Base-by-base conservation (phyloP, 2,329 filamentous ascomycete genomes). In the Xylariales sp. region DNA sequence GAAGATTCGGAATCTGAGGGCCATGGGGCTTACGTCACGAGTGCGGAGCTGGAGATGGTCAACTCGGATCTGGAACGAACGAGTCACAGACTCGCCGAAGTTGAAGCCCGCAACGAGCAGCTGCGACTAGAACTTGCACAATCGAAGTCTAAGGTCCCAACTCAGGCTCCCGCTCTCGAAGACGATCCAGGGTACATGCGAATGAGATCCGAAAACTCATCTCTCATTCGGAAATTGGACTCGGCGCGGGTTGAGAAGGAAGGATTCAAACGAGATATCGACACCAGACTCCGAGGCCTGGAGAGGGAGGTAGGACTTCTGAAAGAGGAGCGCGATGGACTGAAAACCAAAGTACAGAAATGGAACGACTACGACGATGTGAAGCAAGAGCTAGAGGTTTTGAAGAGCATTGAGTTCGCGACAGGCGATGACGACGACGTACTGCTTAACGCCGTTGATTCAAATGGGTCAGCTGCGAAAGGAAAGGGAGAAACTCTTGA, bases 331-430 rank as follows among this genome's bases (percentile, higher is more conserved):
- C 83, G 87, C 49, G 89, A 96, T 46, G 71, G 75, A 19, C 70
- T 97, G 42, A 87, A 84, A 57, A 70, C 74, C 27, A 95, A 93
- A 65, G 78, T 97, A 3, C 82, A 88, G 48, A 94, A 86, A 59
- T 94, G 88, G 81, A 80, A 80, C 51, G 93, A 98, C 61, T 98
- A 98, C 60, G 90, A 97, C 24, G 91, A 97, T 45, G 80, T 98
- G 35, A 96, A 93, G 65, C 87, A 94, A 50, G 94, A 98, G 63
- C 74, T 98, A 3, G 91, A 97, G 56, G 90, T 97, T 46, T 78
- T 98, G 46, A 95, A 95, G 77, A 95, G 91, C 51, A 96, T 98
- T 53, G 93, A 98, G 60, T 95, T 98, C 55, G 87, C 91, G 2
- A 91, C 88, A 1, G 90, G 88, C 6, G 86, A 91, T 47, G 89